Base-by-base conservation (phyloP, 163 green algal species). In the Picocystis sp. region DNA sequence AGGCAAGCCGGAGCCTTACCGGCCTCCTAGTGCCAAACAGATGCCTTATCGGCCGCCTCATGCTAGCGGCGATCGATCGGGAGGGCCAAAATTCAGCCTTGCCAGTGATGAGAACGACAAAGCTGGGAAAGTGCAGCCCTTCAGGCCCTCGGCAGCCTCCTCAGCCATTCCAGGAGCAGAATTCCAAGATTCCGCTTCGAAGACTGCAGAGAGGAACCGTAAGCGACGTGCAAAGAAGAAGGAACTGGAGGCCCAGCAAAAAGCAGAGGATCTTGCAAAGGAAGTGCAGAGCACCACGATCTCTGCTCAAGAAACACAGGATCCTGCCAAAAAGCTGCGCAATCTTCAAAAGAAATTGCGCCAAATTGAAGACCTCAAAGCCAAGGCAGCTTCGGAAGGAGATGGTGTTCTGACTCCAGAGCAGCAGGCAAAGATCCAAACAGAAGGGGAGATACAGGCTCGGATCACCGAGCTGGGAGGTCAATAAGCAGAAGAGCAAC, bases 141-240 rank as follows among this genome's bases (percentile, higher is more conserved):
- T 41, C 1, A 38, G 47, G 8, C 38, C 46, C 13, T 33, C 44
- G 11, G 51, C 56, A 13, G 42, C 62, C 33, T 23, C 19, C 21
- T 13, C 33, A 9, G 35, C 56, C 65, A 11, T 29, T 55, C 12
- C 62, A 66, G 70, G 71, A 2, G 64, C 62, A 19, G 47, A 54
- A 35, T 35, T 54, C 13, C 25, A 33, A 11, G 66, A 79, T 42
- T 77, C 76, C 50, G 51, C 65, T 11, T 68, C 62, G 54, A 90
- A 90, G 60, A 60, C 76, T 12, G 72, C 80, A 0, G 68, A 57
- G 19, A 92, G 89, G 63, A 93, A 92, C 55, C 78, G 81, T 2
- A 83, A 82, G 69, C 71, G 73, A 63, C 69, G 80, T 0, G 66
- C 72, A 0, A 74, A 75, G 45, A 88, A 86, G 57, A 81, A 81